Evolutionary conservation across 768 basidiomycete species (phyloP).

Genomic region (Cubamyces sp.): DNA sequence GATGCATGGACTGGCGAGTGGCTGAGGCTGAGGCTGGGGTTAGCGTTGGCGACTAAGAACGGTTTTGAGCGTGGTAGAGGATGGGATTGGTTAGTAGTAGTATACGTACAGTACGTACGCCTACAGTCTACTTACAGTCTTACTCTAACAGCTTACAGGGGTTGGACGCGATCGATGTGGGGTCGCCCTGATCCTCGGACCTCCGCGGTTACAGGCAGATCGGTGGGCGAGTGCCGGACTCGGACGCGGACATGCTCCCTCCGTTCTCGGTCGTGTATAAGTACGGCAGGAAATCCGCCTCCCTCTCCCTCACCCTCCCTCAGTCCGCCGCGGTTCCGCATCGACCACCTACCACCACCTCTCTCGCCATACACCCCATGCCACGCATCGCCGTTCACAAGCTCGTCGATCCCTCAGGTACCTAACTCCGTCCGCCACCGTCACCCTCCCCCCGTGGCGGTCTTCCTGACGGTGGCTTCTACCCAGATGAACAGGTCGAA

Average conservation of each 20-base stretch:
- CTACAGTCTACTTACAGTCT: too few relatives aligned
- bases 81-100: too few relatives aligned
- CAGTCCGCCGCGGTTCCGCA: not conserved
- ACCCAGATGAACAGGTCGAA: conserved; percentile 29
- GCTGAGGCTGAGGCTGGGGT: too few relatives aligned
- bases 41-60: too few relatives aligned
- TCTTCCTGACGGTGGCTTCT: not conserved
- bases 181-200: conserved; percentile 2
- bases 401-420: conserved; percentile 27
- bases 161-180: not conserved
- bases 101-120: too few relatives aligned
- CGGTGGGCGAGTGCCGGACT: not conserved
- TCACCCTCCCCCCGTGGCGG: not conserved
- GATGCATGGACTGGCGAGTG: too few relatives aligned
- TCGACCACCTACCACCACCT: not conserved
- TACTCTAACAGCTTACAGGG: not conserved
- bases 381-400: conserved; percentile 17
- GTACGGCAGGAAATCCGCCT: not conserved
- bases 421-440: conserved; percentile 8
- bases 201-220: conserved; percentile 16
- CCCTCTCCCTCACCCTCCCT: not conserved
- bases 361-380: not conserved
- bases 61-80: too few relatives aligned
- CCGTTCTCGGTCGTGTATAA: not conserved
- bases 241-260: not conserved